Evolutionary conservation across 2,329 filamentous ascomycete species (phyloP).

Genomic region (Phialocephala sp.): DNA sequence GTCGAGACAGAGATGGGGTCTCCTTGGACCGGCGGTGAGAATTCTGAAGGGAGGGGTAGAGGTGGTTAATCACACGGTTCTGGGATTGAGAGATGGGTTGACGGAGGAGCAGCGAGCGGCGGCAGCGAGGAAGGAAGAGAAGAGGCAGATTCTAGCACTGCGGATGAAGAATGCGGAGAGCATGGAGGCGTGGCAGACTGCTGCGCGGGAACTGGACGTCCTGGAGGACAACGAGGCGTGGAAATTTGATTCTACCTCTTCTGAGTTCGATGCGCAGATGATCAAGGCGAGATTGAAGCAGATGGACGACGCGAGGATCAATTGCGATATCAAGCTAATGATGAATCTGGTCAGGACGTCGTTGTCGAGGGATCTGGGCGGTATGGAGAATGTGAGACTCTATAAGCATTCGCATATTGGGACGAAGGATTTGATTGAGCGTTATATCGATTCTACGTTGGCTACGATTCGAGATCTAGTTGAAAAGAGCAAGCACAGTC

Average conservation of each 20-base stretch:
- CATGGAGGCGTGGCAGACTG: slow-evolving; percentile 74
- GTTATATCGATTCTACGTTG: slow-evolving; percentile 81
- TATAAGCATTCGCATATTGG: slow-evolving; percentile 87
- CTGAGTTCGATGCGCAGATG: slow-evolving; percentile 66
- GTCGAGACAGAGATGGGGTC: slow-evolving; percentile 27
- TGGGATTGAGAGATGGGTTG: slow-evolving; percentile 38
- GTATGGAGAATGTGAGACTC: slow-evolving; percentile 81
- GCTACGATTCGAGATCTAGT: slow-evolving; percentile 76
- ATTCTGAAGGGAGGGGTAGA: slow-evolving; percentile 36
- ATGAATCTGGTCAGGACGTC: slow-evolving; percentile 81
- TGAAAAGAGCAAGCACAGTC: slow-evolving; percentile 57
- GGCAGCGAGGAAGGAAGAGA: slow-evolving; percentile 57
- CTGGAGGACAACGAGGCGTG: slow-evolving; percentile 82
- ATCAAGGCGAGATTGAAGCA: slow-evolving; percentile 73
- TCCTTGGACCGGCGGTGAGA: slow-evolving; percentile 37
- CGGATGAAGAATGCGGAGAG: slow-evolving; percentile 72
- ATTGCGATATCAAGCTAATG: slow-evolving; percentile 77
- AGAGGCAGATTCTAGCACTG: slow-evolving; percentile 65
- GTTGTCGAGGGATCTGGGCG: slow-evolving; percentile 79
- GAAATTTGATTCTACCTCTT: slow-evolving; percentile 64
- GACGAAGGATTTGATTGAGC: slow-evolving; percentile 85
- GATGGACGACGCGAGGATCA: slow-evolving; percentile 75
- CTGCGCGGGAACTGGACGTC: slow-evolving; percentile 77
- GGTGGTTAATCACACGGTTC: slow-evolving; percentile 38
- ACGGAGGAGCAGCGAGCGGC: slow-evolving; percentile 54